Evolutionary conservation across 352 stramenopile species (phyloP).

Genomic region (Pythium coloratum): DNA sequence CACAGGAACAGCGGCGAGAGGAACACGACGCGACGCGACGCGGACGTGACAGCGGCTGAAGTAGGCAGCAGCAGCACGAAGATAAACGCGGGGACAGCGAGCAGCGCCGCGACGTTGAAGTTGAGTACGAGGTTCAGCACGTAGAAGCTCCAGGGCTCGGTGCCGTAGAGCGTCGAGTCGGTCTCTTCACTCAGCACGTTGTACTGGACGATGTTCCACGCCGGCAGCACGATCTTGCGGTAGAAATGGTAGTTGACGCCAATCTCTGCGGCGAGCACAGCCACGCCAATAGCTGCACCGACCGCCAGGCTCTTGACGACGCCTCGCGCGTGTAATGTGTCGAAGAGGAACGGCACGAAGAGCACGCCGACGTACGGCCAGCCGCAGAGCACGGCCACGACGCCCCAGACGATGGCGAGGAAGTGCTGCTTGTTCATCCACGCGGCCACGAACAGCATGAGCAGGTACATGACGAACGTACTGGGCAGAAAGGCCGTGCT

Average conservation of each 20-base stretch:
- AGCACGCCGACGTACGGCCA: constrained; percentile 98
- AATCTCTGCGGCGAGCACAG: constrained; percentile 80
- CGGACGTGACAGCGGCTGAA: constrained; percentile 13
- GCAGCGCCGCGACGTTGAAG: constrained; percentile 88
- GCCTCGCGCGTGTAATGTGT: constrained; percentile 60
- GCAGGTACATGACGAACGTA: constrained; percentile 84
- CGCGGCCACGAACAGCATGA: constrained; percentile 72
- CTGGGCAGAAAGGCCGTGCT: constrained; percentile 92
- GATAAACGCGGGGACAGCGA: constrained; percentile 55
- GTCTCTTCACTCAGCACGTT: constrained; percentile 90
- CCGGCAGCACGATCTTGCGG: constrained; percentile 73
- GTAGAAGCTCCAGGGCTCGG: constrained; percentile 95
- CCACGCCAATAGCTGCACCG: constrained; percentile 59
- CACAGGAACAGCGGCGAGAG: constrained; percentile 87
- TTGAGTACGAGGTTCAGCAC: constrained; percentile 96
- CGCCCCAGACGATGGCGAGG: constrained; percentile 77
- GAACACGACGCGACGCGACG: constrained; percentile 33
- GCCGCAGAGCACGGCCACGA: constrained; percentile 92
- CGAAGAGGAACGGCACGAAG: constrained; percentile 93
- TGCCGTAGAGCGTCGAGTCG: constrained; percentile 97
- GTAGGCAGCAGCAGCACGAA: constrained; percentile 37
- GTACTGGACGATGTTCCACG: constrained; percentile 95
- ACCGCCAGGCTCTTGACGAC: constrained; percentile 51
- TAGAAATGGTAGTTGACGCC: constrained; percentile 83
- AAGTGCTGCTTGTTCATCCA: constrained; percentile 84